These are phyloP conservation scores for Aspergillus aculeatus DNA, from an alignment of 2,329 filamentous ascomycete genomes.

Conservation along the genomic window DNA sequence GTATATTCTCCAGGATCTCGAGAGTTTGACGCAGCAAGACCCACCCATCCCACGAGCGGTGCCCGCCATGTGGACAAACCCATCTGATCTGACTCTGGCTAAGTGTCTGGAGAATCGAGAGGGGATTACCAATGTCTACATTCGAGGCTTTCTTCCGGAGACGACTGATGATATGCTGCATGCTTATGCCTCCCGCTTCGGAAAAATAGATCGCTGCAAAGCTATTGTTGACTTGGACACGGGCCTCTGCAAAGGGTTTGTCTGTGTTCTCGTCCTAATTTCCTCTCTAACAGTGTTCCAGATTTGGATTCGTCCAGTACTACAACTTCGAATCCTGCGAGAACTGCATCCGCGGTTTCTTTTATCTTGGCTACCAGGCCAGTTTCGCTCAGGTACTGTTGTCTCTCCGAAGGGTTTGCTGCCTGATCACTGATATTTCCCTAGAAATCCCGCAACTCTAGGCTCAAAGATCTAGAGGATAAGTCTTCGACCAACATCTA, in stretches of 20 bases:
- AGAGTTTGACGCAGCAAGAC: slow-evolving; percentile 69
- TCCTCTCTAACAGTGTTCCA: slow-evolving; percentile 43
- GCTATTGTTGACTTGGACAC: slow-evolving; percentile 95
- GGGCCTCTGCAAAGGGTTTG: slow-evolving; percentile 92
- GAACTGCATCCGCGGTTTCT: slow-evolving; percentile 93
- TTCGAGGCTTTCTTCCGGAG: slow-evolving; percentile 90
- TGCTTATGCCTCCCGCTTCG: slow-evolving; percentile 81
- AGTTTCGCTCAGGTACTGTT: slow-evolving; percentile 82
- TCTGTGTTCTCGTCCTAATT: slow-evolving; percentile 18
- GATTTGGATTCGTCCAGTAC: slow-evolving; percentile 97
- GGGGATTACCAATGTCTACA: slow-evolving; percentile 97
- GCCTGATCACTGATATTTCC: slow-evolving; percentile 13
- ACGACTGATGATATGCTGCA: slow-evolving; percentile 89
- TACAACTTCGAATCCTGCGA: slow-evolving; percentile 83
- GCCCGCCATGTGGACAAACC: slow-evolving; percentile 78
- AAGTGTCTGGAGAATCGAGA: slow-evolving; percentile 93
- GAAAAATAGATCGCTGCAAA: slow-evolving; percentile 93
- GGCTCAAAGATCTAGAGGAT: slow-evolving; percentile 93
- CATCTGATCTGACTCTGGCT: slow-evolving; percentile 84
- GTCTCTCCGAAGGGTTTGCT: too few relatives aligned
- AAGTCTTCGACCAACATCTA: slow-evolving; percentile 91
- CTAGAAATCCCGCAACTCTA: slow-evolving; percentile 95
- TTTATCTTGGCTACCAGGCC: slow-evolving; percentile 91
- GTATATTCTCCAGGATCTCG: slow-evolving; percentile 53
- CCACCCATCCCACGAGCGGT: slow-evolving; percentile 84